Evolutionary conservation across 169 alveolate species (phyloP), one percentile per base, ranked within the genome.

Genomic region (Plasmodium gaboni): DNA sequence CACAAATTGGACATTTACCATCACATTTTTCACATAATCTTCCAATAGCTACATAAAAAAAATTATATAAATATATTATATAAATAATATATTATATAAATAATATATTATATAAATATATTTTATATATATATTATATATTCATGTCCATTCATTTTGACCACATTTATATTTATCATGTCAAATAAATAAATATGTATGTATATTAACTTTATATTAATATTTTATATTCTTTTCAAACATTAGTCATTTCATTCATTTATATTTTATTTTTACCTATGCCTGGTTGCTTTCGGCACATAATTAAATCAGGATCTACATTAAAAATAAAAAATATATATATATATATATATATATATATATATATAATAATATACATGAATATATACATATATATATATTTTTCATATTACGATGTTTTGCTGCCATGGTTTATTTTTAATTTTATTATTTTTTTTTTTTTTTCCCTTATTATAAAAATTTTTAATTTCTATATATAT

Each of bases 201-300:
- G 2, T 28, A 28, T 28, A 0, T 28, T 28, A 28, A 2, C 1
- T 28, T 28, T 28, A 28, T 28, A 28, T 28, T 28, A 28, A 1
- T 28, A 28, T 28, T 28, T 28, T 28, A 28, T 28, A 28, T 28
- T 1, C 42, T 2, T 65, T 65, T 8, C 24, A 42, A 17, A 5
- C 10, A 46, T 19, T 42, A 19, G 3, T 44, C 32, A 22, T 12
- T 64, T 26, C 13, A 48, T 50, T 48, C 59, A 13, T 57, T 57
- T 63, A 64, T 9, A 38, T 57, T 46, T 59, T 3, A 51, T 15
- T 42, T 90, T 61, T 91, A 95, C 98, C 96, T 19, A 98, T 98
- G 68, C 99, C 99, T 48, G 99, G 99, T 74, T 99, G 99, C 89
- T 98, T 99, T 76, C 99, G 94, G 94, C 99, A 99, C 99, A 99